Base-by-base conservation (phyloP, 805 yeast species). In the Saccharomyces kudriavzevii region DNA sequence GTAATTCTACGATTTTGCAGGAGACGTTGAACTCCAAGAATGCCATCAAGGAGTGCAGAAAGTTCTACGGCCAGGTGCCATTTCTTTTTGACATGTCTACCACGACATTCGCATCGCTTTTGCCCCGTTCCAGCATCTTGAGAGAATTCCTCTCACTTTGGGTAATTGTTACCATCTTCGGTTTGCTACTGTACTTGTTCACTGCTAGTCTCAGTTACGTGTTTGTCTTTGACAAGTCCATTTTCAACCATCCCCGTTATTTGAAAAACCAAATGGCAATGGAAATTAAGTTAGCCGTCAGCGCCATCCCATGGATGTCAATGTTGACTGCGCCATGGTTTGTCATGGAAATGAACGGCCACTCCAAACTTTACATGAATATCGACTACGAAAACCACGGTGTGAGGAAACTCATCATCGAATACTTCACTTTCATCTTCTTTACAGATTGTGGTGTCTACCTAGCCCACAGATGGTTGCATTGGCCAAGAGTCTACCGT, bases 391-490 rank as follows among this genome's bases (percentile, higher is more conserved):
- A 81, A 26, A 79, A 78, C 25, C 92, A 91, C 52, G 88, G 89
- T 49, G 78, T 84, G 82, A 75, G 70, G 60, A 82, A 89, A 48
- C 62, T 89, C 45, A 50, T 80, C 13, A 70, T 77, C 55, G 97
- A 91, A 70, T 70, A 85, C 56, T 91, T 94, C 1, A 71, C 79
- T 29, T 92, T 92, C 72, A 79, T 94, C 59, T 79, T 94, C 77
- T 94, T 94, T 70, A 94, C 99, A 1, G 99, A 94, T 73, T 85
- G 89, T 69, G 87, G 92, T 53, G 90, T 94, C 65, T 94, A 94
- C 70, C 77, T 87, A 66, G 85, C 90, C 62, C 99, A 94, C 74
- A 83, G 98, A 68, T 81, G 88, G 80, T 78, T 94, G 65, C 99
- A 94, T 70, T 89, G 94, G 89, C 97, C 97, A 24, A 61, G 77